These are phyloP conservation scores for Coemansia sp. DNA, from an alignment of 192 early-diverging fungal species.

Conservation along the genomic window DNA sequence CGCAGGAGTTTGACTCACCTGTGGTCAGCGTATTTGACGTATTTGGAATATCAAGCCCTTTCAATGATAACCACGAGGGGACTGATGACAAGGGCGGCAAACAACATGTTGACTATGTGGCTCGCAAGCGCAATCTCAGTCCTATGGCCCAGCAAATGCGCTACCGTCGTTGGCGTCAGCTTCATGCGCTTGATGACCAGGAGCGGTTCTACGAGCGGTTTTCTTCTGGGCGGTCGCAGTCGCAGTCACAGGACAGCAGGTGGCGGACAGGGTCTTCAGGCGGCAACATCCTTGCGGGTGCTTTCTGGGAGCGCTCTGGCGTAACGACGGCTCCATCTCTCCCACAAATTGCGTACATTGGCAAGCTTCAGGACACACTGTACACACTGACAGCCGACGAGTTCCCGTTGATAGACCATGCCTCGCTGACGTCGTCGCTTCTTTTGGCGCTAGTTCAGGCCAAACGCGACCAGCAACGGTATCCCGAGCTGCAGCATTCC, in stretches of 20 bases:
- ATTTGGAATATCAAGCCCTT: conserved; percentile 39
- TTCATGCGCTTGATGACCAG: conserved; percentile 28
- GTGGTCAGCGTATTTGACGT: conserved; percentile 62
- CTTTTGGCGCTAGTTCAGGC: conserved; percentile 45
- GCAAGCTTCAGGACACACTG: conserved; percentile 62
- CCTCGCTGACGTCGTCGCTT: conserved; percentile 45
- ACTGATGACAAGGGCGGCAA: background rate
- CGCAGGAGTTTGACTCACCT: conserved; percentile 55
- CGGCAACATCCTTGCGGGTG: conserved; percentile 37
- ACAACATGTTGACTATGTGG: conserved; percentile 27
- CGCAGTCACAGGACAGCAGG: conserved; percentile 24
- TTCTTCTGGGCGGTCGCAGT: conserved; percentile 6
- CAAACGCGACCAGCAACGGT: conserved; percentile 35
- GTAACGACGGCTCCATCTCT: conserved; percentile 1
- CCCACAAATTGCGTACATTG: conserved; percentile 63
- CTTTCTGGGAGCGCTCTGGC: conserved; percentile 48
- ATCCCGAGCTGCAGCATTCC: conserved; percentile 40
- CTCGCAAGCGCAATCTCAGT: conserved; percentile 35
- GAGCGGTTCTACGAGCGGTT: conserved; percentile 14
- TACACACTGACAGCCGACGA: conserved; percentile 70
- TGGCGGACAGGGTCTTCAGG: conserved; percentile 50
- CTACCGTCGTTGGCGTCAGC: conserved; percentile 27
- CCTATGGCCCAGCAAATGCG: conserved; percentile 31
- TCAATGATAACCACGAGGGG: conserved; percentile 8
- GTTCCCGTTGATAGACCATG: conserved; percentile 62